phyloP scores from a whole-genome alignment of 306 rosid genomes.

The Cyclanthera cordifolia region DNA sequence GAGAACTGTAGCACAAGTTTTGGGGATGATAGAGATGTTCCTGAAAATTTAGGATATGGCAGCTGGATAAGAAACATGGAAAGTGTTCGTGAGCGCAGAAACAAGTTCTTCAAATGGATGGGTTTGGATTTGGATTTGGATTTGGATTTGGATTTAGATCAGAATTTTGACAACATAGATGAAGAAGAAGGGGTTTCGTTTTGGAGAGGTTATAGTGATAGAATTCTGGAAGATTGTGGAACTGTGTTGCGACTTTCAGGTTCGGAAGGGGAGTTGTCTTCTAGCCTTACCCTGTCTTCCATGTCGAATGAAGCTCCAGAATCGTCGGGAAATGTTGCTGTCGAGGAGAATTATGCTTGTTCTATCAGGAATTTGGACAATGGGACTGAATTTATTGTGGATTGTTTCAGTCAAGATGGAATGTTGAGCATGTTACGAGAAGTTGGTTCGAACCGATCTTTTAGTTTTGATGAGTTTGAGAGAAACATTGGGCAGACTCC shows the following conservation, averaged over 20 bases:
- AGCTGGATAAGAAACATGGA: slow-evolving; percentile 34
- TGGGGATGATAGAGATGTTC: slow-evolving; percentile 5
- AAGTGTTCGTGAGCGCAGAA: slow-evolving; percentile 49
- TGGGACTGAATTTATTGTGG: slow-evolving; percentile 38
- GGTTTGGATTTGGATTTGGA: slow-evolving; percentile 33
- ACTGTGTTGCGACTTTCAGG: slow-evolving; percentile 33
- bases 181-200: not conserved
- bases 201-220: slow-evolving; percentile 22
- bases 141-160: slow-evolving; percentile 12
- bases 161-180: slow-evolving; percentile 21
- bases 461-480: slow-evolving; percentile 34
- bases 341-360: slow-evolving; percentile 17
- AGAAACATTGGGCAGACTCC: slow-evolving; percentile 31
- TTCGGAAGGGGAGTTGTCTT: slow-evolving; percentile 26
- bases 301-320: slow-evolving; percentile 25
- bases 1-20: slow-evolving; percentile 35
- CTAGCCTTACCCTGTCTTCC: slow-evolving; percentile 25
- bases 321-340: slow-evolving; percentile 21
- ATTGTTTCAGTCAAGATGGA: slow-evolving; percentile 36
- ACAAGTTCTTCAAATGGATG: slow-evolving; percentile 59
- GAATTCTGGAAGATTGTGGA: slow-evolving; percentile 32
- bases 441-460: slow-evolving; percentile 31
- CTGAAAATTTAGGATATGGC: slow-evolving; percentile 17
- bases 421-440: slow-evolving; percentile 27
- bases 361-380: slow-evolving; percentile 39